Conservation (phyloP, 371 early-diverging fungal genomes). For the Entomophthora muscae region DNA sequence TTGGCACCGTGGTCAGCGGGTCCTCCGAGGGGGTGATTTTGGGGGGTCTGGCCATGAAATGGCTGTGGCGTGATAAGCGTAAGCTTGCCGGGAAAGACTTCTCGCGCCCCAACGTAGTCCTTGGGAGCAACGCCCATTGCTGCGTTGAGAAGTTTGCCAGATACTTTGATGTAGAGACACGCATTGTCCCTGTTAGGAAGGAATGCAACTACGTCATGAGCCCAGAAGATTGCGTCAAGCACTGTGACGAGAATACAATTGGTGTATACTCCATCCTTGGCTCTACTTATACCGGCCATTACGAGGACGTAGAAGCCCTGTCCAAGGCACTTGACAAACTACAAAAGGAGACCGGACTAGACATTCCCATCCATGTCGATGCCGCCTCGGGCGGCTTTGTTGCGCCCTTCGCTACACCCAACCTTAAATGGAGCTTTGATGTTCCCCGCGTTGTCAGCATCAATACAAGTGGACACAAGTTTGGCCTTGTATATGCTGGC, state of each 20-base stretch:
- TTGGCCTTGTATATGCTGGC: constrained; percentile 32
- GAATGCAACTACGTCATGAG: constrained; percentile 31
- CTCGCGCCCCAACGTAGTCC: constrained; percentile 31
- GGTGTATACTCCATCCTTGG: constrained; percentile 42
- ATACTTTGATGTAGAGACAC: constrained; percentile 53
- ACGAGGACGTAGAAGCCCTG: constrained; percentile 48
- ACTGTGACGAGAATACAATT: constrained; percentile 45
- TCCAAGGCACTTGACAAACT: constrained; percentile 33
- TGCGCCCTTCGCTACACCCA: constrained; percentile 38
- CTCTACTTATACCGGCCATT: constrained; percentile 65
- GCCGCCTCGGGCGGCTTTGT: constrained; percentile 42
- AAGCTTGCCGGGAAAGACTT: constrained; percentile 23
- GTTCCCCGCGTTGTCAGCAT: constrained; percentile 30
- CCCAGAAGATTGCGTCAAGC: constrained; percentile 22
- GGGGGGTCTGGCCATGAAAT: constrained; percentile 37
- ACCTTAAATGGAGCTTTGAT: constrained; percentile 42
- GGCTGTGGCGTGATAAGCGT: constrained; percentile 28
- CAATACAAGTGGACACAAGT: constrained; percentile 42
- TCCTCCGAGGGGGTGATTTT: constrained; percentile 40
- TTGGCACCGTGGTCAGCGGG: constrained; percentile 29
- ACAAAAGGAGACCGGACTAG: constrained; percentile 24
- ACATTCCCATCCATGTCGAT: constrained; percentile 42
- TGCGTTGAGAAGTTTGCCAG: constrained; percentile 33
- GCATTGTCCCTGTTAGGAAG: constrained; percentile 32
- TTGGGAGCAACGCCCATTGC: constrained; percentile 36